phyloP scores from a whole-genome alignment of 1,139 yeast species.

The Dujonia santamariae region DNA sequence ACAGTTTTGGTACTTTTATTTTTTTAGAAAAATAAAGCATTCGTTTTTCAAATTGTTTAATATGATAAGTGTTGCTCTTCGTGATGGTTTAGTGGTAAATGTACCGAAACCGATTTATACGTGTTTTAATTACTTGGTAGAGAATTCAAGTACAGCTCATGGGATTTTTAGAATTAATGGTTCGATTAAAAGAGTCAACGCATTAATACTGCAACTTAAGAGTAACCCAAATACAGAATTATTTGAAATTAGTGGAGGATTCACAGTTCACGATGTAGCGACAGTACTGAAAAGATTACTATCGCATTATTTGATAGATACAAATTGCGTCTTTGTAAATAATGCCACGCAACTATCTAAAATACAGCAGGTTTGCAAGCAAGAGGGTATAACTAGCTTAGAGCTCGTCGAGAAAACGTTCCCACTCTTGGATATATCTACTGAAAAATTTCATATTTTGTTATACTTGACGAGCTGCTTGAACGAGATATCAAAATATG shows the following conservation, averaged over 20 bases:
- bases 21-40: too few relatives aligned
- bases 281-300: constrained; percentile 3
- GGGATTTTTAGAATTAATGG: constrained; percentile 4
- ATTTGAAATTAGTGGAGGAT: neutral
- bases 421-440: neutral
- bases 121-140: constrained; percentile 3
- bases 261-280: constrained; percentile 5
- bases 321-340: constrained; percentile 1
- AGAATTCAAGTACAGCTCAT: neutral
- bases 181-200: neutral
- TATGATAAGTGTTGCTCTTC: too few relatives aligned
- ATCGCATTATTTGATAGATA: neutral
- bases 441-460: neutral
- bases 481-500: neutral
- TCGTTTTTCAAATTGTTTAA: too few relatives aligned
- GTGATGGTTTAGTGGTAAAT: too few relatives aligned
- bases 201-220: neutral
- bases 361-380: constrained; percentile 2
- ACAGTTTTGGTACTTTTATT: too few relatives aligned
- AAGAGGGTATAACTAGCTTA: neutral
- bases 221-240: constrained; percentile 1
- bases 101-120: constrained; percentile 4
- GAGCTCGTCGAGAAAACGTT: constrained; percentile 1
- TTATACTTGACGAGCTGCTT: constrained; percentile 4
- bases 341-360: neutral